Conservation (phyloP, 768 basidiomycete species). For the Podaxis rugospora region DNA sequence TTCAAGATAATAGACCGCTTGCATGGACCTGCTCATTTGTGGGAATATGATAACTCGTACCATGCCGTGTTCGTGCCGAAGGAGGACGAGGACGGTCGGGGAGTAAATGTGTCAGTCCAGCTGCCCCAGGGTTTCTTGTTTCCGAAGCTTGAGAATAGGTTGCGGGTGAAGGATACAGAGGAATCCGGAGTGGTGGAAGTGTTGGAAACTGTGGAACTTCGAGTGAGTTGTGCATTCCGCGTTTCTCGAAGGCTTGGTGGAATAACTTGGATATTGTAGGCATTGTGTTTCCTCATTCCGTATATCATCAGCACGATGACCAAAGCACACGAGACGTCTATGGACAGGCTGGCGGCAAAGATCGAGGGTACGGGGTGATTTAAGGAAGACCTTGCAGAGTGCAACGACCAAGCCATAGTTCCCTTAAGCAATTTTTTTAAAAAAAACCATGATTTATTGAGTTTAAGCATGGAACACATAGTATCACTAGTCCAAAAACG, state of each 20-base stretch:
- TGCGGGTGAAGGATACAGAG: constrained; percentile 15
- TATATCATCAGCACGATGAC: constrained; percentile 27
- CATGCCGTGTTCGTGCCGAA: neutral
- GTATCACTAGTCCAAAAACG: too few relatives aligned
- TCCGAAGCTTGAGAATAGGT: constrained; percentile 15
- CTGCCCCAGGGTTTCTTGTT: neutral
- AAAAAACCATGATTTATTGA: too few relatives aligned
- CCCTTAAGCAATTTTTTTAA: too few relatives aligned
- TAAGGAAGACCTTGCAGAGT: neutral
- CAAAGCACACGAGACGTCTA: constrained; percentile 21
- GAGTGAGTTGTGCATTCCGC: constrained; percentile 18
- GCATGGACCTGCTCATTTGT: neutral
- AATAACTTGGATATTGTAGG: constrained; percentile 16
- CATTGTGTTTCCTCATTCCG: constrained; percentile 29
- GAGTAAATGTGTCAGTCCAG: constrained; percentile 16
- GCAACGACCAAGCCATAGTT: neutral
- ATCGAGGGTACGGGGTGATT: constrained; percentile 14
- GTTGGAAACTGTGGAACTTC: constrained; percentile 21
- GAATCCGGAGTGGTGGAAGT: constrained; percentile 19
- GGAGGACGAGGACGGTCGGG: constrained; percentile 16
- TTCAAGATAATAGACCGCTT: constrained; percentile 11
- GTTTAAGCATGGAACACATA: too few relatives aligned
- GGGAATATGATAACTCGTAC: constrained; percentile 6
- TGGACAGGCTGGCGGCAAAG: constrained; percentile 23
- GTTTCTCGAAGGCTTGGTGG: neutral